These are phyloP conservation scores for Thuja plicata DNA, from an alignment of 83 land plant genomes.

Conservation along the genomic window DNA sequence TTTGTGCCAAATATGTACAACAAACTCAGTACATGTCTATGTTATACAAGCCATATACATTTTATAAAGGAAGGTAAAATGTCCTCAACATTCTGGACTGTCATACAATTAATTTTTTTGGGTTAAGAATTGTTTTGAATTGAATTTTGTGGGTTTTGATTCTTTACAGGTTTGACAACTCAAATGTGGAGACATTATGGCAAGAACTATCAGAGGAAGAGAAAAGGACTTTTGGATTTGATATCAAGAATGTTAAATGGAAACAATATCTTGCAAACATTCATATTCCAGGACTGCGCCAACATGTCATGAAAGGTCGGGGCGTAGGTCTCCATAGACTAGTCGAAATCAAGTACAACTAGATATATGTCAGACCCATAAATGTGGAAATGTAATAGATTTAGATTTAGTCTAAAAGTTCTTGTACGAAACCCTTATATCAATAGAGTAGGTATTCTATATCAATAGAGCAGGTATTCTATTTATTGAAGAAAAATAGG, in stretches of 20 bases:
- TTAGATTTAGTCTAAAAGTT: too few species aligned
- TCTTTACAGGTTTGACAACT: slow-evolving; percentile 69
- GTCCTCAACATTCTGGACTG: too few species aligned
- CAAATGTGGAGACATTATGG: slow-evolving; percentile 54
- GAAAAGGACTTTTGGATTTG: slow-evolving; percentile 56
- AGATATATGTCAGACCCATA: too few species aligned
- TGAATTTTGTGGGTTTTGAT: not conserved
- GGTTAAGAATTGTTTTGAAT: not conserved
- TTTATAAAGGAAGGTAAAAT: slow-evolving; percentile 75
- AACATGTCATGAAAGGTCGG: slow-evolving; percentile 81
- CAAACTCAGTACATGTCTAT: slow-evolving; percentile 68
- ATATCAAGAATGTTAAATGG: slow-evolving; percentile 73
- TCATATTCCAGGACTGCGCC: slow-evolving; percentile 82
- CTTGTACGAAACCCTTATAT: too few species aligned
- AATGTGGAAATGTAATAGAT: too few species aligned
- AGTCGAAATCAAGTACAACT: not conserved
- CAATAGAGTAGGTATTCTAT: too few species aligned
- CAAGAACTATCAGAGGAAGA: slow-evolving; percentile 68
- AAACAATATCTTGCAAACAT: slow-evolving; percentile 65
- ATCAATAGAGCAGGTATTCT: too few species aligned
- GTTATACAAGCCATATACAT: slow-evolving; percentile 80
- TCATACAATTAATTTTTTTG: not conserved
- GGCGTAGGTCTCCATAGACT: slow-evolving; percentile 17
- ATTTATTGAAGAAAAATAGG: too few species aligned
- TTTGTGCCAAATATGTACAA: slow-evolving; percentile 47